A percentile compares a stretch with the other conserved stretches of the same genome.
phyloP scores from a whole-genome alignment of 106 monocot species.

The Platanthera guangdongensis region DNA sequence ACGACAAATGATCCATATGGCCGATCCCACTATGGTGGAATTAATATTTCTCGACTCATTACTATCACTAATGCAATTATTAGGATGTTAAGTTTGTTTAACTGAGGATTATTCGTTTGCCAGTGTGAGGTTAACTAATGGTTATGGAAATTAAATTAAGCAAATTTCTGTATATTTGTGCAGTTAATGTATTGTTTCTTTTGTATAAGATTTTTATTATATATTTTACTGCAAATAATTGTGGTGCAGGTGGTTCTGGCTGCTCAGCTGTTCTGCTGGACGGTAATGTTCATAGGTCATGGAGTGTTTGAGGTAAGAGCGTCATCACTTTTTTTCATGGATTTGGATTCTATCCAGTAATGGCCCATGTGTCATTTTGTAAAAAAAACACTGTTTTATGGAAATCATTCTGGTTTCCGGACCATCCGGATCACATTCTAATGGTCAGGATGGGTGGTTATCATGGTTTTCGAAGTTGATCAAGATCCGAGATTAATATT shows the following conservation, averaged over 20 bases:
- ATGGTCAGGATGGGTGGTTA: too few relatives aligned
- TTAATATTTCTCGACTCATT: too few relatives aligned
- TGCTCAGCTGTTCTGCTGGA: slow-evolving; percentile 61
- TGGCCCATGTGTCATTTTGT: not conserved
- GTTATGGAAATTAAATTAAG: not conserved
- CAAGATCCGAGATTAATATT: too few relatives aligned
- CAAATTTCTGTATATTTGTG: not conserved
- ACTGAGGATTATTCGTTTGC: too few relatives aligned
- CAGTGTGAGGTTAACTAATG: not conserved
- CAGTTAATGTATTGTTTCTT: not conserved
- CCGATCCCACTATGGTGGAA: too few relatives aligned
- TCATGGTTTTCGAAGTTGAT: too few relatives aligned
- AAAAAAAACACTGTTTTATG: not conserved
- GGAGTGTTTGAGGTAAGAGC: slow-evolving; percentile 57
- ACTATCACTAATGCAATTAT: too few relatives aligned
- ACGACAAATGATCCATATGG: too few relatives aligned
- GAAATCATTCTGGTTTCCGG: too few relatives aligned
- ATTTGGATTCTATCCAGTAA: not conserved
- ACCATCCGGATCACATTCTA: too few relatives aligned
- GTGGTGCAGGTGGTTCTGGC: slow-evolving; percentile 42
- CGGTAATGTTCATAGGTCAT: slow-evolving; percentile 65
- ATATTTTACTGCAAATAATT: not conserved
- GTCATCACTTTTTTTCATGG: not conserved
- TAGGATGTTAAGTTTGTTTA: too few relatives aligned
- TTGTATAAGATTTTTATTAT: not conserved